These are phyloP conservation scores for Dryas octopetala DNA, from an alignment of 306 rosid species.

Conservation along the genomic window DNA sequence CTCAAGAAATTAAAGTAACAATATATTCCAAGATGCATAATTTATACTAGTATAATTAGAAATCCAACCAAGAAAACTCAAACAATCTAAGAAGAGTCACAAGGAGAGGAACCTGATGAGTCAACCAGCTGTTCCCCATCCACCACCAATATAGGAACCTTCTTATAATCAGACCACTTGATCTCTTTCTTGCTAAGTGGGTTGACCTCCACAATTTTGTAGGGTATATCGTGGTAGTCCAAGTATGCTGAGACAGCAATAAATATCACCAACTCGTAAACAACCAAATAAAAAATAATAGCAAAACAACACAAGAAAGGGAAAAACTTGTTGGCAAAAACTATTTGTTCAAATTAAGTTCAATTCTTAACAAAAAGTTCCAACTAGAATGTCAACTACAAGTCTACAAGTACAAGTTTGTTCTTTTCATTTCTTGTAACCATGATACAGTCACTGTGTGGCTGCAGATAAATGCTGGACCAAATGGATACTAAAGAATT, in stretches of 20 bases:
- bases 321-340: not conserved
- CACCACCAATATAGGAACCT: conserved; percentile 90
- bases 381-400: not conserved
- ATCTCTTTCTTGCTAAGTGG: conserved; percentile 96
- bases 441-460: too few species aligned
- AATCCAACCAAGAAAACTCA: conserved; percentile 4
- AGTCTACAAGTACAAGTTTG: not conserved
- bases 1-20: not conserved
- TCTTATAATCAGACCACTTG: conserved; percentile 91
- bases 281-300: conserved; percentile 14
- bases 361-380: not conserved
- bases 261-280: conserved; percentile 23
- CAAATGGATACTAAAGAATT: not conserved
- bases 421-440: not conserved
- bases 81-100: conserved; percentile 11
- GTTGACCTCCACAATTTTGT: conserved; percentile 91
- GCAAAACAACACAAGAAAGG: not conserved
- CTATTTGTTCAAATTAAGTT: not conserved
- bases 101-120: conserved; percentile 73
- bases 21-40: not conserved
- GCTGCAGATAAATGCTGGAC: not conserved
- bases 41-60: not conserved
- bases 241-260: conserved; percentile 65
- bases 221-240: conserved; percentile 88
- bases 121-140: conserved; percentile 91